These are phyloP conservation scores for Gaertneriomyces sp. DNA, from an alignment of 192 early-diverging fungal genomes.

Conservation along the genomic window DNA sequence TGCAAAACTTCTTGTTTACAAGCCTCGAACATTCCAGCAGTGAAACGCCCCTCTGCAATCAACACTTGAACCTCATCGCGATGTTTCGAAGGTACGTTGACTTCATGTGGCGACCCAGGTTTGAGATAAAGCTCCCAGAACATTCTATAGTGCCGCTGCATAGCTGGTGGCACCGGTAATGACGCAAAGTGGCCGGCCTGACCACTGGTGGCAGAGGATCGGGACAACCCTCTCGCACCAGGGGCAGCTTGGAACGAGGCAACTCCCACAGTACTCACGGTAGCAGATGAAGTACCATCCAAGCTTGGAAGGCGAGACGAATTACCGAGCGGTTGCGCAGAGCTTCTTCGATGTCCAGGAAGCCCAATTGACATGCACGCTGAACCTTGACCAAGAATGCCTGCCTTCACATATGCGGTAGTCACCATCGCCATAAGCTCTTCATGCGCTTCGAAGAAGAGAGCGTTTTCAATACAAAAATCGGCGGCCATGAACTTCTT, in stretches of 20 bases:
- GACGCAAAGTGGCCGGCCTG: conserved; percentile 7
- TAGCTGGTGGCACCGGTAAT: conserved; percentile 14
- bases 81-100: conserved; percentile 18
- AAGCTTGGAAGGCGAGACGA: not conserved
- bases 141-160: conserved; percentile 9
- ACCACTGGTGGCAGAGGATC: not conserved
- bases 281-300: not conserved
- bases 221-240: not conserved
- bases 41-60: conserved; percentile 6
- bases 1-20: conserved; percentile 26
- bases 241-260: too few relatives aligned
- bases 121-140: conserved; percentile 21
- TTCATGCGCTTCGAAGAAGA: conserved; percentile 29
- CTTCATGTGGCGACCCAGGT: conserved; percentile 22
- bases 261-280: not conserved
- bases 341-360: not conserved
- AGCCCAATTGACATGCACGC: not conserved
- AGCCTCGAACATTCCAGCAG: conserved; percentile 18
- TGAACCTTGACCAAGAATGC: conserved; percentile 8
- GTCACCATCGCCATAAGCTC: conserved; percentile 23
- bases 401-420: conserved; percentile 6
- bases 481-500: conserved; percentile 24
- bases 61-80: not conserved
- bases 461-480: conserved; percentile 28
- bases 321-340: too few relatives aligned